These are phyloP conservation scores for Pythium brassicae DNA, from an alignment of 352 stramenopile species.

Conservation along the genomic window DNA sequence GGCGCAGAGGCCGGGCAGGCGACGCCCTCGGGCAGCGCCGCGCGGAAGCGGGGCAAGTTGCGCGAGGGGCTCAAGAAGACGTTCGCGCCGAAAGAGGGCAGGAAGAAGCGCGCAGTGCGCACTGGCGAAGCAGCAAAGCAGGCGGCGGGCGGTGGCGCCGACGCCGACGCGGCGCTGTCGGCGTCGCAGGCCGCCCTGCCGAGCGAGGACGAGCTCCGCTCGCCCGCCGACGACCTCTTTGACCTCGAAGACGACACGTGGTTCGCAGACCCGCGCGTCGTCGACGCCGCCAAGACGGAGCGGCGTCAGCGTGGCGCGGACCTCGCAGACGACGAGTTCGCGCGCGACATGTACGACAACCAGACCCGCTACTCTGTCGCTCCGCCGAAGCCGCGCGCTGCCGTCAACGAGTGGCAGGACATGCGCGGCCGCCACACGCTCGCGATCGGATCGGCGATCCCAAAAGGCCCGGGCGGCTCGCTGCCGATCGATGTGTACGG, in stretches of 20 bases:
- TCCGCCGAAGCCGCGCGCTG: not conserved
- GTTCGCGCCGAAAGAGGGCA: slow-evolving; percentile 13
- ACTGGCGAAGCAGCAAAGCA: not conserved
- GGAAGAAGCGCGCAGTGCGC: slow-evolving; percentile 3
- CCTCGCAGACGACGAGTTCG: not conserved
- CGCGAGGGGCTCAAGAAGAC: slow-evolving; percentile 15
- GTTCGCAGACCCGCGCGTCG: slow-evolving; percentile 41
- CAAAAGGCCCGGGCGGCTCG: not conserved
- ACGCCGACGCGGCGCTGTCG: not conserved
- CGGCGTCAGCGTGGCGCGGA: not conserved
- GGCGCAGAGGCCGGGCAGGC: not conserved
- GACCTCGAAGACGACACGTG: slow-evolving; percentile 49
- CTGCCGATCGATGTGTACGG: slow-evolving; percentile 11
- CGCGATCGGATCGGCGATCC: not conserved
- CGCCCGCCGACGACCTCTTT: slow-evolving; percentile 28
- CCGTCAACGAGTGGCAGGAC: slow-evolving; percentile 5
- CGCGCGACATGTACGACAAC: not conserved
- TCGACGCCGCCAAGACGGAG: not conserved
- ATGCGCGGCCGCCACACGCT: slow-evolving; percentile 1
- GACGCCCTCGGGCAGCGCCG: not conserved
- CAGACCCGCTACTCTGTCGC: not conserved
- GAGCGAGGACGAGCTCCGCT: not conserved
- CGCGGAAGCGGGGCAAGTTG: slow-evolving; percentile 7
- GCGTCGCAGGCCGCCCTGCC: not conserved
- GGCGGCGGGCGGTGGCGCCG: not conserved